Base-by-base conservation (phyloP, 768 basidiomycete genomes). In the Tylopilus subfusipes region DNA sequence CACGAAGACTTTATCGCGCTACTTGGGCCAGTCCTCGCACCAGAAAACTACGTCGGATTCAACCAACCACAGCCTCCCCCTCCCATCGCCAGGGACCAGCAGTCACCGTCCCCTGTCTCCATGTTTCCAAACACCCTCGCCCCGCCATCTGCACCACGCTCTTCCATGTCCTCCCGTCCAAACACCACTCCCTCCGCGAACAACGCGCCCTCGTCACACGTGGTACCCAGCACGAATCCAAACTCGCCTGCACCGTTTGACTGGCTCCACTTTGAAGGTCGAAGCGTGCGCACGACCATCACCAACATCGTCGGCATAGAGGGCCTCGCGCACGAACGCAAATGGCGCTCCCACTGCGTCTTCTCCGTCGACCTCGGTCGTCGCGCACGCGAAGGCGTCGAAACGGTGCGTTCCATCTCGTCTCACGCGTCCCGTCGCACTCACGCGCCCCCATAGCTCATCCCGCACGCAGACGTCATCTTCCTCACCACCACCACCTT, bases 261-360 rank as follows among this genome's bases (percentile, higher is more conserved):
- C 59, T 91, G 90, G 88, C 71, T 93, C 7, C 90, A 93, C 63
- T 88, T 93, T 55, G 90, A 93, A 61, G 90, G 90, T 5, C 76
- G 90, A 3, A 86, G 82, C 0, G 83, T 88, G 30, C 89, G 87
- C 68, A 90, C 87, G 11, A 93, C 90, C 5, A 70, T 89, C 25
- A 84, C 76, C 60, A 93, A 93, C 63, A 81, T 93, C 29, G 77
- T 82, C 29, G 91, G 90, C 6, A 60, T 93, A 42, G 90, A 93
- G 59, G 87, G 90, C 11, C 81, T 93, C 31, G 89, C 90, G 5
- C 80, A 85, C 3, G 91, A 93, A 64, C 80, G 87, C 27, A 89
- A 86, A 61, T 93, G 91, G 91, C 78, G 90, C 55, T 80, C 82
- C 53, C 84, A 88, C 61, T 90, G 88, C 55, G 86, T 90, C 6